Percentiles rank a stretch among this genome's conserved stretches.
Evolutionary conservation across 2,329 filamentous ascomycete genomes (phyloP).

Genomic region (Fusarium sp.): DNA sequence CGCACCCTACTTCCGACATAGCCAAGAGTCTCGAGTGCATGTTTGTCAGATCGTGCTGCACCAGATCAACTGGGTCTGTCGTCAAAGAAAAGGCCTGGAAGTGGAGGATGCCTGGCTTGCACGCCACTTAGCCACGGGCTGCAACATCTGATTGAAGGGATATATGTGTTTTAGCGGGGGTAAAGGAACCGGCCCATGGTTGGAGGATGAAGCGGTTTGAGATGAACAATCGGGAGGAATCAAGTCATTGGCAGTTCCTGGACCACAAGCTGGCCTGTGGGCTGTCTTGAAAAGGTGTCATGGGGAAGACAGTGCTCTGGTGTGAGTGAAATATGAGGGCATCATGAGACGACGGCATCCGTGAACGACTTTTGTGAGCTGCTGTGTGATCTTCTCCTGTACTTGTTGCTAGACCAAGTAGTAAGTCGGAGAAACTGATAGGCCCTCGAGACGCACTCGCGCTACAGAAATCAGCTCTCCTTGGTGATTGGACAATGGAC

Average conservation of each 20-base stretch:
- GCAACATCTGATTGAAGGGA: slow-evolving; percentile 85
- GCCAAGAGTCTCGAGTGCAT: background rate
- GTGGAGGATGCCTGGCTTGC: slow-evolving; percentile 68
- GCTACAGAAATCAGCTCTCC: background rate
- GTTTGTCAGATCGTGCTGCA: background rate
- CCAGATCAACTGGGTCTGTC: background rate
- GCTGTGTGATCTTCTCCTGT: background rate
- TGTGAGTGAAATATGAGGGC: background rate
- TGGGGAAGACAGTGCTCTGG: background rate
- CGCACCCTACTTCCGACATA: background rate
- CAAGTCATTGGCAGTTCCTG: slow-evolving; percentile 3
- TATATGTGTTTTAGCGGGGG: slow-evolving; percentile 55
- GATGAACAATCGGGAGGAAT: slow-evolving; percentile 1
- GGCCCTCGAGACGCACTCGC: slow-evolving; percentile 6
- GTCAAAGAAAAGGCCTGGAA: background rate
- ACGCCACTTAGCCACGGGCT: slow-evolving; percentile 87
- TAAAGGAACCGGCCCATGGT: background rate
- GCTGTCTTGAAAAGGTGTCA: slow-evolving; percentile 6
- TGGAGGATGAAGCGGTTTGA: slow-evolving; percentile 12
- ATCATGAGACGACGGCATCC: background rate
- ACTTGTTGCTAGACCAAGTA: background rate
- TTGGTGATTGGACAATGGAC: background rate
- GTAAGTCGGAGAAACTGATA: background rate
- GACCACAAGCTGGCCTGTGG: slow-evolving; percentile 6
- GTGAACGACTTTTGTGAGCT: background rate